These are phyloP conservation scores for Annulohypoxylon moriforme DNA, from an alignment of 495 filamentous ascomycete genomes.

Conservation along the genomic window DNA sequence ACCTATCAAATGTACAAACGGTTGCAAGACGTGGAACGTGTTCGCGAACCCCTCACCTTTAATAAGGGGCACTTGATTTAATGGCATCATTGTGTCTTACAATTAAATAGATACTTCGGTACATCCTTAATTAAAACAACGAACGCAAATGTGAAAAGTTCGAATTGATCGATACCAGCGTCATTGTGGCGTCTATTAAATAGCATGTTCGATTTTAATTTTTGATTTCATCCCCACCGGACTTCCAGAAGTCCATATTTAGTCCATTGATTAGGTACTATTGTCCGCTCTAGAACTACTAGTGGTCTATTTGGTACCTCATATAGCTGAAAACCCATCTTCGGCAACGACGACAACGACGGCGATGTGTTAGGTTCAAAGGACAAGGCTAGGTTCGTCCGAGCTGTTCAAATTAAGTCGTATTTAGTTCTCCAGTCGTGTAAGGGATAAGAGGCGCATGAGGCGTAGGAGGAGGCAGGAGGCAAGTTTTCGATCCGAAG, in stretches of 20 bases:
- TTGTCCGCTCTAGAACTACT: too few relatives aligned
- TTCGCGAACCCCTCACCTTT: neutral
- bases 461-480: neutral
- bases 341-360: too few relatives aligned
- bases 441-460: too few relatives aligned
- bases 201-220: too few relatives aligned
- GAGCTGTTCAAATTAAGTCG: neutral
- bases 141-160: neutral
- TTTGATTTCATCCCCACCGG: conserved; percentile 2
- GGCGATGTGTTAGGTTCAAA: neutral
- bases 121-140: neutral
- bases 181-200: neutral
- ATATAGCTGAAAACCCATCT: too few relatives aligned
- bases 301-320: too few relatives aligned
- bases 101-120: neutral
- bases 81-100: neutral
- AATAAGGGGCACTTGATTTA: neutral
- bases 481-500: neutral
- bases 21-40: neutral
- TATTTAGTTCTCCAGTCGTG: neutral
- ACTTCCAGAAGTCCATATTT: neutral
- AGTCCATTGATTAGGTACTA: neutral
- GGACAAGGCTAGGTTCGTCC: neutral
- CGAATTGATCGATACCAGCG: neutral
- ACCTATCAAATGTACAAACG: neutral